Evolutionary conservation across 257 asterid genomes (phyloP), one percentile per base, ranked within the genome.

Genomic region (Jasminum sambac): DNA sequence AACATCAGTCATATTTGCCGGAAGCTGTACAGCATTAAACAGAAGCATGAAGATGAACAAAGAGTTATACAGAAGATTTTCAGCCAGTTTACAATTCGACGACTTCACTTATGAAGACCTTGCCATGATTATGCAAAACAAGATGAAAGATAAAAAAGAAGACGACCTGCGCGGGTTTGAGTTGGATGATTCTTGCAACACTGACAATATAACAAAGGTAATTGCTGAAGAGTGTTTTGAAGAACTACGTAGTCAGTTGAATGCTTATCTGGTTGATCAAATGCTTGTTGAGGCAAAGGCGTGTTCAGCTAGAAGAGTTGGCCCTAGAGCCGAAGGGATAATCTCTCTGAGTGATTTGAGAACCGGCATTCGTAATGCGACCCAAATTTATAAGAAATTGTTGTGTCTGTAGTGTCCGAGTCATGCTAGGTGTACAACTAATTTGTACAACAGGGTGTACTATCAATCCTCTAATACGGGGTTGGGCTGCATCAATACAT

Each of bases 71-170:
- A 66, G 36, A 39, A 83, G 77, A 74, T 79, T 86, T 62, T 75
- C 83, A 25, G 79, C 72, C 12, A 57, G 84, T 41, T 6, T 86
- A 55, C 81, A 79, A 69, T 86, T 81, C 43, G 85, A 81, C 64
- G 84, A 86, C 79, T 68, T 86, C 41, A 77, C 76, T n/a, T 76
- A 85, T 30, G 74, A 83, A 65, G 88, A 86, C 23, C 85, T 83
- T 38, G 85, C 87, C 4, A 38, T 8, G 69, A 75, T 86, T 48
- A 71, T 83, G 60, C 79, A 67, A 70, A 80, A 68, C 40, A 86
- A 81, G 78, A 87, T 83, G 6, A 72, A 70, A 1, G 39, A 43
- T 50, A 69, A 71, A 62, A 81, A 24, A 57, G 80, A 77, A 30
- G 67, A 73, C 17, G 64, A 40, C 39, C 69, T 71, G 21, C 19